phyloP scores from a whole-genome alignment of 148 eudicot genomes.

The Persicaria maculosa region DNA sequence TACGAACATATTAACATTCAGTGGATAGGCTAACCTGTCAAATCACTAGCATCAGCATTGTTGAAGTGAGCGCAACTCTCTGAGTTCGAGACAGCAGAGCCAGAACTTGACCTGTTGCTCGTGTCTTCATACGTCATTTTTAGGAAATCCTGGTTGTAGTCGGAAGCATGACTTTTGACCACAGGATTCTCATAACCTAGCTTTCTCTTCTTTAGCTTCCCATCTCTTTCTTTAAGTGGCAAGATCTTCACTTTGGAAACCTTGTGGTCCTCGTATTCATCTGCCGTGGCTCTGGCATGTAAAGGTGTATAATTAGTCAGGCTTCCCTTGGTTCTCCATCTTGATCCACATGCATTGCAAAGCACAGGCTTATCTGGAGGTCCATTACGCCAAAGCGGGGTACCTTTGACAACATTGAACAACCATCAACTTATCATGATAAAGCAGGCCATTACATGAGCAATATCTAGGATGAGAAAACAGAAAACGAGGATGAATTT shows the following conservation, averaged over 20 bases:
- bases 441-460: background rate
- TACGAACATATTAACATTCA: background rate
- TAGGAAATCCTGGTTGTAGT: conserved; percentile 32
- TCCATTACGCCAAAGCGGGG: conserved; percentile 99
- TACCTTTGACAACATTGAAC: conserved; percentile 42
- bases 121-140: conserved; percentile 74
- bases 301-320: conserved; percentile 88
- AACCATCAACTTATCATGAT: background rate
- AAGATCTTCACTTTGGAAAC: conserved; percentile 43
- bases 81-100: conserved; percentile 85
- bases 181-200: conserved; percentile 30
- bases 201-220: conserved; percentile 65
- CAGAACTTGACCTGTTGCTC: conserved; percentile 94
- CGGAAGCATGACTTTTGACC: conserved; percentile 21
- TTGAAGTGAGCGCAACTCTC: conserved; percentile 73
- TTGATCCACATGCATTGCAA: conserved; percentile 97
- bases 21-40: conserved; percentile 51
- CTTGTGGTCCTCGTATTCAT: conserved; percentile 58
- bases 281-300: conserved; percentile 69
- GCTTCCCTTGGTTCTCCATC: conserved; percentile 98
- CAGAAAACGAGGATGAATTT: too few relatives aligned
- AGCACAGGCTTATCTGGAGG: conserved; percentile 99
- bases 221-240: conserved; percentile 56
- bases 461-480: background rate
- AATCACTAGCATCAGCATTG: conserved; percentile 71